Conservation (phyloP, 139 green algal genomes). For the Picochlorum sp. region DNA sequence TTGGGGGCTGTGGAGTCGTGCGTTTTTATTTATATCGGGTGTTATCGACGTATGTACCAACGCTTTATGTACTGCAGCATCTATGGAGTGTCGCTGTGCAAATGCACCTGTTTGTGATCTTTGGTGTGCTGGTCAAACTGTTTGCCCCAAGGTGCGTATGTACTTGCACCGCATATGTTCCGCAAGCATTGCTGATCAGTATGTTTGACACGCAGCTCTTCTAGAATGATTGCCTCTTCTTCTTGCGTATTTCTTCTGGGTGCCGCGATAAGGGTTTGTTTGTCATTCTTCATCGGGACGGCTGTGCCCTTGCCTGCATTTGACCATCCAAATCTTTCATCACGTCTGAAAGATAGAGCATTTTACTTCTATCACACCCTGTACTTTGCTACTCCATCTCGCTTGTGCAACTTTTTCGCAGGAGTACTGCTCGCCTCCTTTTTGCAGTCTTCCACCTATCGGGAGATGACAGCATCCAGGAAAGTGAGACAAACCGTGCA, state of each 20-base stretch:
- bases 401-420: constrained; percentile 1
- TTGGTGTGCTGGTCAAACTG: neutral
- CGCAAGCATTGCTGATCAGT: neutral
- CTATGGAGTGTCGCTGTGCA: constrained; percentile 12
- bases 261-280: neutral
- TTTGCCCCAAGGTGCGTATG: neutral
- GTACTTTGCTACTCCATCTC: constrained; percentile 8
- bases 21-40: neutral
- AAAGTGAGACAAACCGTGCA: no score
- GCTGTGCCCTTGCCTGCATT: neutral
- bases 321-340: neutral
- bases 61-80: constrained; percentile 1
- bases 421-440: constrained; percentile 1
- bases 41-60: neutral
- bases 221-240: no score
- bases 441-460: neutral
- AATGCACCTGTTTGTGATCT: constrained; percentile 12
- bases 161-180: neutral
- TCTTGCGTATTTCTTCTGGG: neutral
- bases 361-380: constrained; percentile 4
- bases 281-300: neutral
- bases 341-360: neutral
- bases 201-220: no score
- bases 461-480: no score
- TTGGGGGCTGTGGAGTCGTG: constrained; percentile 14